Conservation (phyloP, 1,284 basidiomycete species). For the Agaricales sp. region DNA sequence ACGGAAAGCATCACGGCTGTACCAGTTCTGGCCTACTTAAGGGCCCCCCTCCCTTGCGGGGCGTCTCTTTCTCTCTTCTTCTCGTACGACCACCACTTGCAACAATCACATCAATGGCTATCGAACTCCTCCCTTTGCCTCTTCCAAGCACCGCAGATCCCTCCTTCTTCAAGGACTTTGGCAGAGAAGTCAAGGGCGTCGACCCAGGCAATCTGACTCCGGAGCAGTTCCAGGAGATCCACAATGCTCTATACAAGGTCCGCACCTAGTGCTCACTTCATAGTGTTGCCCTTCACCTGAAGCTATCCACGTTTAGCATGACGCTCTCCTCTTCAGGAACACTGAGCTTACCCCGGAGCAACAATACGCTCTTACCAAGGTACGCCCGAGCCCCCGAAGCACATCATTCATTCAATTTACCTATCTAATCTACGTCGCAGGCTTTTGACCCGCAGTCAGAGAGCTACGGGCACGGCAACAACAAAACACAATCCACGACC, state of each 20-base stretch:
- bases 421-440: slow-evolving; percentile 18
- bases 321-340: slow-evolving; percentile 66
- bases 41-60: too few species aligned
- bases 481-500: slow-evolving; percentile 47
- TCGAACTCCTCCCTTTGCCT: slow-evolving; percentile 45
- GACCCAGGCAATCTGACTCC: slow-evolving; percentile 44
- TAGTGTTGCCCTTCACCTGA: neutral
- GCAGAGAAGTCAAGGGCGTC: slow-evolving; percentile 52
- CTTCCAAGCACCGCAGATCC: slow-evolving; percentile 50
- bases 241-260: slow-evolving; percentile 61
- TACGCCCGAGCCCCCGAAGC: slow-evolving; percentile 18
- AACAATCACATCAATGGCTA: too few species aligned
- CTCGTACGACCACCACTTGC: too few species aligned
- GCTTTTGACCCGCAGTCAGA: slow-evolving; percentile 51
- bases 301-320: slow-evolving; percentile 36
- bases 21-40: too few species aligned
- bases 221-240: slow-evolving; percentile 48
- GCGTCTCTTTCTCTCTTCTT: too few species aligned
- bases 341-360: slow-evolving; percentile 66
- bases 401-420: slow-evolving; percentile 4
- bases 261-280: neutral
- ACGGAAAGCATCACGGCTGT: too few species aligned
- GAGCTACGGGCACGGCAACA: slow-evolving; percentile 61
- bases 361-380: slow-evolving; percentile 78
- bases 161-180: slow-evolving; percentile 49